Base-by-base conservation (phyloP, 139 green algal genomes). In the Edaphochlamys debaryana region DNA sequence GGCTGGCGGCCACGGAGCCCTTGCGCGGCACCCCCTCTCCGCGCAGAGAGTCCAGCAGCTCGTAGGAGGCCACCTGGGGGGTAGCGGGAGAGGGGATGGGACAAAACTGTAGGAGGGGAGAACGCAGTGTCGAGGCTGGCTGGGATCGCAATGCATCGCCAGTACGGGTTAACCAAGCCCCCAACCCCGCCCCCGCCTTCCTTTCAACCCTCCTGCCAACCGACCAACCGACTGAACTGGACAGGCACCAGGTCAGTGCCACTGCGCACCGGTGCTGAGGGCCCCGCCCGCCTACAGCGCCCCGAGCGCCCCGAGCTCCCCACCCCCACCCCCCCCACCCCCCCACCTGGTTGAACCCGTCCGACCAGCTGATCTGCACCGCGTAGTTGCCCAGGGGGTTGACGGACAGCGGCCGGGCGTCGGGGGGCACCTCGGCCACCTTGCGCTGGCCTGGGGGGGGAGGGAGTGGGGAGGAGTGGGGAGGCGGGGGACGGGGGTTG, bases 321-420 rank as follows among this genome's bases (percentile, higher is more conserved):
- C 23, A 25, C 11, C 54, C 54, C 22, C 54, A 63, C 4, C 54
- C 20, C 23, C 17, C 20, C 22, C 54, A 63, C 30, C 34, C 4
- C 42, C 63, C 56, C 69, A 98, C 92, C 91, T 97, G 94, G 81
- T 95, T 97, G 91, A 98, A 97, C 36, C 95, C 93, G 56, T 98
- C 95, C 76, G 95, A 63, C 94, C 95, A 98, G 4, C 70, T 84
- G 79, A 98, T 96, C 89, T 95, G 93, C 58, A 98, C 95, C 5
- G 97, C 97, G 80, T 99, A 99, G 91, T 99, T 99, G 42, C 97
- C 97, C 22, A 99, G 79, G 4, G 94, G 91, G 45, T 89, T 84
- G 40, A 99, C 87, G 19, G 74, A 60, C 30, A 91, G 50, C 0
- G 96, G 96, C 69, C 84, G 78, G 9, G 98, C 90, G 79, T 94